A percentile compares a stretch with the other conserved stretches of the same genome.
phyloP scores from a whole-genome alignment of 176 grass and related monocot species.

The Coix lacrymajobi region DNA sequence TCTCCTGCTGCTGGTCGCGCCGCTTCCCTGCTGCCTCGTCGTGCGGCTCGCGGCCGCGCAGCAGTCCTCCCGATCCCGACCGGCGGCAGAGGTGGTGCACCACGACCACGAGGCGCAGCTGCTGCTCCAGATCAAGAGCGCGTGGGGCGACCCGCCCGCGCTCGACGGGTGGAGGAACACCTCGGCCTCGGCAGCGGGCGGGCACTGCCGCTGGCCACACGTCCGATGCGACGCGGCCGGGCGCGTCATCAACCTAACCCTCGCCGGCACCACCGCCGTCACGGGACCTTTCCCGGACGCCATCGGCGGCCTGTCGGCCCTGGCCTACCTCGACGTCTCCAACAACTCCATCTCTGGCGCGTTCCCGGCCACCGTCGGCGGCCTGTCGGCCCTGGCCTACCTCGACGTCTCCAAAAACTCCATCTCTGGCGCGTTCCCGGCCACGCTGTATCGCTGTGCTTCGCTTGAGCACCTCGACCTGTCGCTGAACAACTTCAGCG shows the following conservation, averaged over 20 bases:
- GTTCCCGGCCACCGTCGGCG: conserved; percentile 45
- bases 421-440: conserved; percentile 34
- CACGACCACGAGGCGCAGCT: too few species aligned
- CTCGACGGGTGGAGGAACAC: conserved; percentile 51
- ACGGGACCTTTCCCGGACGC: conserved; percentile 31
- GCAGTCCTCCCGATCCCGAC: too few species aligned
- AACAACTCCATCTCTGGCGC: conserved; percentile 24
- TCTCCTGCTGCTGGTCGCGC: too few species aligned
- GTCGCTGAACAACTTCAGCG: conserved; percentile 34
- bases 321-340: conserved; percentile 43
- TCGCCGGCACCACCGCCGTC: conserved; percentile 7
- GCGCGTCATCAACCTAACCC: conserved; percentile 29
- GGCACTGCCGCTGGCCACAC: conserved; percentile 49
- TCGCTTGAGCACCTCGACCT: conserved; percentile 39
- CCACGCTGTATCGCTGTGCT: conserved; percentile 26
- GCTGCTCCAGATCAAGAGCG: too few species aligned
- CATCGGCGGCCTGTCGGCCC: conserved; percentile 38
- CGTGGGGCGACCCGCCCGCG: conserved; percentile 20
- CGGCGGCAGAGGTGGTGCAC: too few species aligned
- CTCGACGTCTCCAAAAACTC: conserved; percentile 54
- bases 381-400: conserved; percentile 30
- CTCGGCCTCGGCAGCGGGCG: not conserved
- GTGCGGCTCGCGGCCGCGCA: too few species aligned
- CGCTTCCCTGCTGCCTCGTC: too few species aligned
- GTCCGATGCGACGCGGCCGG: conserved; percentile 32